Percentiles rank a stretch among this genome's conserved stretches.
phyloP scores from a whole-genome alignment of 116 monocot genomes.

The Papilionanthe hybrid region DNA sequence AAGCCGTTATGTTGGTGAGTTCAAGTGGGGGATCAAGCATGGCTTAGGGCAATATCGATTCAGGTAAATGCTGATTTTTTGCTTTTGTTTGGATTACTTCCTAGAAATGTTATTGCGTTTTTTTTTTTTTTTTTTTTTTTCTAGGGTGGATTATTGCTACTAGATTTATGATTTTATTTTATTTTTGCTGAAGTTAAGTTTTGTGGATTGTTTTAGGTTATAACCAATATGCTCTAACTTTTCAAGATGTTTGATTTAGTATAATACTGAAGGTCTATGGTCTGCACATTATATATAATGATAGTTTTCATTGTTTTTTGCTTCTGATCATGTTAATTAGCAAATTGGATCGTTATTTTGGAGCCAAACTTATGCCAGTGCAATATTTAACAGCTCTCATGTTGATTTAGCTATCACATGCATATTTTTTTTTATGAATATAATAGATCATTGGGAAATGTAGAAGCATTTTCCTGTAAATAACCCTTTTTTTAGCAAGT shows the following conservation, averaged over 20 bases:
- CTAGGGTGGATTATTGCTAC: too few species aligned
- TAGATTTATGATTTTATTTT: background rate
- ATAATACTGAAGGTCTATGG: background rate
- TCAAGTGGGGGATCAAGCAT: conserved; percentile 94
- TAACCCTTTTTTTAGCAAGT: too few species aligned
- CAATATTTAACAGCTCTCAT: background rate
- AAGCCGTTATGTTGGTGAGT: conserved; percentile 83
- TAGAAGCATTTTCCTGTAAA: too few species aligned
- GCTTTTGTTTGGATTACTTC: background rate
- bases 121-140: background rate
- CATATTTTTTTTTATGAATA: background rate
- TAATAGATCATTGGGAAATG: too few species aligned
- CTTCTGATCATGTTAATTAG: background rate
- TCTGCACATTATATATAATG: background rate
- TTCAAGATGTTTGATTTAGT: background rate
- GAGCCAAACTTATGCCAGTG: background rate
- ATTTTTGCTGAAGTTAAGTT: background rate
- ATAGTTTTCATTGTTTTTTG: background rate
- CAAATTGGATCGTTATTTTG: background rate
- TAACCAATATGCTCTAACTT: background rate
- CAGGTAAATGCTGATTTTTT: conserved; percentile 29
- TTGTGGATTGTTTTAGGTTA: background rate
- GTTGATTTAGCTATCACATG: background rate
- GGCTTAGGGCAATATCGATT: conserved; percentile 91
- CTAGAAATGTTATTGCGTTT: background rate